These are phyloP conservation scores for Rhododendron ovatum DNA, from an alignment of 148 eudicot genomes.

Conservation along the genomic window DNA sequence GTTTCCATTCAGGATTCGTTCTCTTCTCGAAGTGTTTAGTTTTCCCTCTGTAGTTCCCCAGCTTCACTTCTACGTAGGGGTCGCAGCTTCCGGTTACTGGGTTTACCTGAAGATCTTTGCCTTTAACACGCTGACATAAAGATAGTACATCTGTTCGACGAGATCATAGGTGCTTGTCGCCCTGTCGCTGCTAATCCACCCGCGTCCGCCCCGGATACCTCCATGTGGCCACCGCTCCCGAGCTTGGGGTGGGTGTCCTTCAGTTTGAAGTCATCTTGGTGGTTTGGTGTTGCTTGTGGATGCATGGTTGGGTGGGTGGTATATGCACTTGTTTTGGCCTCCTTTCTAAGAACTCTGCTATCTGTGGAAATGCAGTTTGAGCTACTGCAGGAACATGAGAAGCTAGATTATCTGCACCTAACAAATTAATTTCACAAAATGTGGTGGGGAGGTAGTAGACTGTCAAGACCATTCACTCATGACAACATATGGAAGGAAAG, in stretches of 20 bases:
- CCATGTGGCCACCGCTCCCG: conserved; percentile 88
- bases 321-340: neutral
- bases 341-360: neutral
- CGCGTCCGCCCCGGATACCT: conserved; percentile 64
- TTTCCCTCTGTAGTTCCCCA: conserved; percentile 61
- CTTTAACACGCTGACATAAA: conserved; percentile 68
- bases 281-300: conserved; percentile 24
- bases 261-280: conserved; percentile 51
- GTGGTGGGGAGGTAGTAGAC: neutral
- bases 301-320: conserved; percentile 18
- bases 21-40: conserved; percentile 60
- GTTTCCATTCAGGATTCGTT: conserved; percentile 57
- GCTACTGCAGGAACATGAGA: neutral
- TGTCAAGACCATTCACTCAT: neutral
- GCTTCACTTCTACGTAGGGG: conserved; percentile 58
- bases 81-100: conserved; percentile 54
- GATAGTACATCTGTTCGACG: conserved; percentile 70
- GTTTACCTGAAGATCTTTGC: conserved; percentile 50
- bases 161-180: conserved; percentile 63
- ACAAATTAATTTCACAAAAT: neutral
- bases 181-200: conserved; percentile 50
- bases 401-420: neutral
- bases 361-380: neutral
- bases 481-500: neutral
- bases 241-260: conserved; percentile 73